phyloP scores from a whole-genome alignment of 148 eudicot species.

The Selenicereus undatus region DNA sequence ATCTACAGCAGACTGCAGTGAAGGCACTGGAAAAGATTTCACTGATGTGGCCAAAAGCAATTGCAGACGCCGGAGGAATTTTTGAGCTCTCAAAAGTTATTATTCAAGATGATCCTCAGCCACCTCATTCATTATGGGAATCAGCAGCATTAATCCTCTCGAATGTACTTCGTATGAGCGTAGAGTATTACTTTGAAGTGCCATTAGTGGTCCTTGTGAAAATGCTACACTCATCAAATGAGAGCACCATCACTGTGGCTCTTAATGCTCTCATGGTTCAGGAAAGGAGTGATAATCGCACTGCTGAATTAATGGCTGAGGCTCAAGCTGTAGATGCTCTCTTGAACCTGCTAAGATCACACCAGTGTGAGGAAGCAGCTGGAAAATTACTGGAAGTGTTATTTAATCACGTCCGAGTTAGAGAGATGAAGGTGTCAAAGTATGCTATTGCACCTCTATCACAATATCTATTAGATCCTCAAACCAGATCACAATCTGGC shows the following conservation, averaged over 20 bases:
- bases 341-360: conserved; percentile 55
- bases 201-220: conserved; percentile 71
- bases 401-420: conserved; percentile 53
- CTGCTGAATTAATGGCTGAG: conserved; percentile 69
- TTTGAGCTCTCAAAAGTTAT: conserved; percentile 73
- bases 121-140: conserved; percentile 69
- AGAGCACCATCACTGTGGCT: conserved; percentile 48
- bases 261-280: conserved; percentile 55
- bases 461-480: conserved; percentile 76
- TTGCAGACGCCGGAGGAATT: conserved; percentile 77
- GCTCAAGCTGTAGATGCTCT: conserved; percentile 73
- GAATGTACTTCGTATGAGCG: conserved; percentile 44
- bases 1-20: conserved; percentile 70
- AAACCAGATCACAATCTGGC: conserved; percentile 59
- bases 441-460: conserved; percentile 74
- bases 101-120: conserved; percentile 66
- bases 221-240: conserved; percentile 54
- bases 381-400: conserved; percentile 70
- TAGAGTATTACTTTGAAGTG: conserved; percentile 55
- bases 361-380: conserved; percentile 70
- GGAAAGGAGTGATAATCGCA: conserved; percentile 52
- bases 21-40: conserved; percentile 68
- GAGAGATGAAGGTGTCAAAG: conserved; percentile 68
- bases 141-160: conserved; percentile 66
- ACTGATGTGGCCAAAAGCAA: conserved; percentile 68